phyloP scores from a whole-genome alignment of 441 rosid species.

The Eugenia klotzschiana region DNA sequence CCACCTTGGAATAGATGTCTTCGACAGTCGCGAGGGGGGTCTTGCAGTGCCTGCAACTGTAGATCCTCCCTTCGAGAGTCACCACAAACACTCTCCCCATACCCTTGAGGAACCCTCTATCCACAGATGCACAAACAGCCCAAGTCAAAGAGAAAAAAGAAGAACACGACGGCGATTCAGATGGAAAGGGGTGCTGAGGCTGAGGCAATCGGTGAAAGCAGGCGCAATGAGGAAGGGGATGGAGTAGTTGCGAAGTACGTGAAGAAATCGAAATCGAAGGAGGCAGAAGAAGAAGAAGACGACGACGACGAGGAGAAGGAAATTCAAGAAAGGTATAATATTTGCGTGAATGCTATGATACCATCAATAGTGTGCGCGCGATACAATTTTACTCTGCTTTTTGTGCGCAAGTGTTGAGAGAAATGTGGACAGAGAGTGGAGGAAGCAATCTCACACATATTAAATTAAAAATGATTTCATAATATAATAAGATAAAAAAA shows the following conservation, averaged over 20 bases:
- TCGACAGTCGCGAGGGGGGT: slow-evolving; percentile 73
- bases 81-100: slow-evolving; percentile 90
- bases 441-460: background rate
- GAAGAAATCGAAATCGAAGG: background rate
- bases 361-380: background rate
- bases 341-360: background rate
- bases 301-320: background rate
- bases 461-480: too few species aligned
- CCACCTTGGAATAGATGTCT: slow-evolving; percentile 76
- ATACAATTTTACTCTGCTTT: background rate
- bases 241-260: background rate
- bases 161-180: background rate
- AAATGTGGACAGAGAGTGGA: background rate
- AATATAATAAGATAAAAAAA: background rate
- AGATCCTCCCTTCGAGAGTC: slow-evolving; percentile 80
- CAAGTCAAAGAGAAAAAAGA: background rate
- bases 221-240: background rate
- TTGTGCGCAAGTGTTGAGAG: background rate
- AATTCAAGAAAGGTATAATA: background rate
- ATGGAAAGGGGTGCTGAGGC: background rate
- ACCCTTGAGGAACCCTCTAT: slow-evolving; percentile 9
- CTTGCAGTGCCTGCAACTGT: slow-evolving; percentile 86
- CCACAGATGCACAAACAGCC: background rate
- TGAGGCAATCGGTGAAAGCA: background rate
- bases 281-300: too few species aligned